Conservation (phyloP, 345 rosid genomes). For the Abelmoschus esculentus region DNA sequence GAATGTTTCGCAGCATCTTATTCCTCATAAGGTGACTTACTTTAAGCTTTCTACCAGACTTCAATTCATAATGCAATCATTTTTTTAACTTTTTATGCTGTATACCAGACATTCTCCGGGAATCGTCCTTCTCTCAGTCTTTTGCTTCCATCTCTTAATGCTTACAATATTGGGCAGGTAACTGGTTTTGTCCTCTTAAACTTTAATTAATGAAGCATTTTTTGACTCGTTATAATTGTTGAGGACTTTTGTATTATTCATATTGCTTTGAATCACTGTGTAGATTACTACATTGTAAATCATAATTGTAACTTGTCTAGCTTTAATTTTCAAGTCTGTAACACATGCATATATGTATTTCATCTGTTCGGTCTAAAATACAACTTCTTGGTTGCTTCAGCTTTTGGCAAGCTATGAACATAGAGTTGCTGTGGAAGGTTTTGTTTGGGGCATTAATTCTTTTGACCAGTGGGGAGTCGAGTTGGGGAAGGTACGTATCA, state of each 20-base stretch:
- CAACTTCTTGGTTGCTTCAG: constrained; percentile 30
- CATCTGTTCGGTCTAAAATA: constrained; percentile 4
- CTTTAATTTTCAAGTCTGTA: background rate
- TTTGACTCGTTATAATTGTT: background rate
- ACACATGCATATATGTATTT: background rate
- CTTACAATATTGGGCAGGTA: constrained; percentile 84
- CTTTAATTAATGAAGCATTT: constrained; percentile 6
- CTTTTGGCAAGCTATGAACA: constrained; percentile 89
- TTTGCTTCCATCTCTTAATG: constrained; percentile 71
- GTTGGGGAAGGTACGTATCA: constrained; percentile 68
- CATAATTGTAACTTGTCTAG: background rate
- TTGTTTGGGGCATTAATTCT: constrained; percentile 94
- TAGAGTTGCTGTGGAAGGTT: constrained; percentile 92
- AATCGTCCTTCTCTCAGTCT: constrained; percentile 92
- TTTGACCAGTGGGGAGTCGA: constrained; percentile 99
- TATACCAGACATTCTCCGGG: constrained; percentile 68
- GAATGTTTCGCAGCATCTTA: constrained; percentile 61
- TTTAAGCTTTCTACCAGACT: constrained; percentile 4
- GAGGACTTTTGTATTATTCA: background rate
- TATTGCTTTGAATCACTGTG: background rate
- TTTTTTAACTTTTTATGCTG: background rate
- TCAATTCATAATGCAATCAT: background rate
- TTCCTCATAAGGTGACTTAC: constrained; percentile 80
- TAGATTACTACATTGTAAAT: background rate
- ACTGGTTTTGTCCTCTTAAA: constrained; percentile 12